Percentiles rank a stretch among this genome's conserved stretches.
These are phyloP conservation scores for Colletotrichum sp. DNA, from an alignment of 2,329 filamentous ascomycete genomes.

Conservation along the genomic window DNA sequence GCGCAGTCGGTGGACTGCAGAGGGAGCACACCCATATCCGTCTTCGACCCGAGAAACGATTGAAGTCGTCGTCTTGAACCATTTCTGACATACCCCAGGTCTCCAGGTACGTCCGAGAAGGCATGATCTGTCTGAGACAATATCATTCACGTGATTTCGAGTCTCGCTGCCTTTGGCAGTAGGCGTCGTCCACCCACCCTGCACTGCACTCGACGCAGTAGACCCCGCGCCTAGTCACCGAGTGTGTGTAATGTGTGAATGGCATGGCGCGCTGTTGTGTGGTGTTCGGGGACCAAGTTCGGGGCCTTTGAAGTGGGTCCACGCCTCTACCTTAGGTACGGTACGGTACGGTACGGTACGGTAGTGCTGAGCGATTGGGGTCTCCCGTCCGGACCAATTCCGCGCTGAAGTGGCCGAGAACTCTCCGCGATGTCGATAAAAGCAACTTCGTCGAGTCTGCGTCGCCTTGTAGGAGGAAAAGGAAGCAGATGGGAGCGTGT, in stretches of 20 bases:
- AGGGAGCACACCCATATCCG: background rate
- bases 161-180: background rate
- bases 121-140: background rate
- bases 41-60: background rate
- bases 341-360: background rate
- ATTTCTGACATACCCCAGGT: background rate
- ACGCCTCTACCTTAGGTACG: background rate
- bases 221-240: background rate
- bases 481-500: background rate
- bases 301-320: background rate
- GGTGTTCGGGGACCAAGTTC: background rate
- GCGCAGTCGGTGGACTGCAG: background rate
- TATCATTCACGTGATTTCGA: background rate
- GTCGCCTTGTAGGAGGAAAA: background rate
- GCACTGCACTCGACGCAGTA: background rate
- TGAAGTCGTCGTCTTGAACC: background rate
- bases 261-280: background rate
- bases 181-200: too few relatives aligned
- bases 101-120: background rate
- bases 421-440: conserved; percentile 4
- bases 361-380: background rate
- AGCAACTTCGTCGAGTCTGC: background rate
- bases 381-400: background rate
- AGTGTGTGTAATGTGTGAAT: background rate
- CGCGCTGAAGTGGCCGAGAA: conserved; percentile 11